A percentile compares a stretch with the other conserved stretches of the same genome.
These are phyloP conservation scores for Oryza coarctata DNA, from an alignment of 176 grass and related monocot genomes.

Conservation along the genomic window DNA sequence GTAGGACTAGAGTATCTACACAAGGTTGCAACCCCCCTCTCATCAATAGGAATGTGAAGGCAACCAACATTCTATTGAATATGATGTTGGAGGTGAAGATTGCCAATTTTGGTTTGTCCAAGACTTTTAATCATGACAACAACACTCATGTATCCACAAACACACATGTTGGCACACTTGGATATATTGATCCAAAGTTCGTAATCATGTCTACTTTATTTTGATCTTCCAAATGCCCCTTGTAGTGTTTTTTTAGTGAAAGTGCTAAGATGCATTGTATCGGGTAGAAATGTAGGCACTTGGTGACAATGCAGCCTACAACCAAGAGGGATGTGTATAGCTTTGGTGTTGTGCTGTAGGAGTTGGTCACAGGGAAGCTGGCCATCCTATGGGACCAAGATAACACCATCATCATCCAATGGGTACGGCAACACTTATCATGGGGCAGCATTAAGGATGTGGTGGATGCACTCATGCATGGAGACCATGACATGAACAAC, in stretches of 20 bases:
- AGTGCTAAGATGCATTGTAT: background rate
- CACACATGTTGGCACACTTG: constrained; percentile 24
- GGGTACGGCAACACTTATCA: constrained; percentile 19
- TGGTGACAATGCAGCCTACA: background rate
- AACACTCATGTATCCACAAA: constrained; percentile 39
- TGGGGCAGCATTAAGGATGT: constrained; percentile 43
- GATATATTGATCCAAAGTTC: constrained; percentile 68
- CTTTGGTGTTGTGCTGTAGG: constrained; percentile 50
- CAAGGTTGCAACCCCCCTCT: constrained; percentile 47
- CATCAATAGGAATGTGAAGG: constrained; percentile 65
- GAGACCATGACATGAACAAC: constrained; percentile 36
- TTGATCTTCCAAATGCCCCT: background rate
- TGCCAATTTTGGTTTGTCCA: constrained; percentile 64
- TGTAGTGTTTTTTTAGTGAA: background rate
- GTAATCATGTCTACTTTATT: background rate
- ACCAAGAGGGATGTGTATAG: constrained; percentile 63
- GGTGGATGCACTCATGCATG: constrained; percentile 33
- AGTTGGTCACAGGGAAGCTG: constrained; percentile 36
- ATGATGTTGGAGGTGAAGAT: constrained; percentile 56
- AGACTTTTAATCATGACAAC: constrained; percentile 13
- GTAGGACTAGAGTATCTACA: constrained; percentile 61
- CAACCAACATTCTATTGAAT: constrained; percentile 56
- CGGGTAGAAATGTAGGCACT: constrained; percentile 14
- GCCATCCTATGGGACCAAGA: constrained; percentile 20
- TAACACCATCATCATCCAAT: constrained; percentile 19